phyloP scores from a whole-genome alignment of 2,329 filamentous ascomycete species.

The Arachnomyces sp. region DNA sequence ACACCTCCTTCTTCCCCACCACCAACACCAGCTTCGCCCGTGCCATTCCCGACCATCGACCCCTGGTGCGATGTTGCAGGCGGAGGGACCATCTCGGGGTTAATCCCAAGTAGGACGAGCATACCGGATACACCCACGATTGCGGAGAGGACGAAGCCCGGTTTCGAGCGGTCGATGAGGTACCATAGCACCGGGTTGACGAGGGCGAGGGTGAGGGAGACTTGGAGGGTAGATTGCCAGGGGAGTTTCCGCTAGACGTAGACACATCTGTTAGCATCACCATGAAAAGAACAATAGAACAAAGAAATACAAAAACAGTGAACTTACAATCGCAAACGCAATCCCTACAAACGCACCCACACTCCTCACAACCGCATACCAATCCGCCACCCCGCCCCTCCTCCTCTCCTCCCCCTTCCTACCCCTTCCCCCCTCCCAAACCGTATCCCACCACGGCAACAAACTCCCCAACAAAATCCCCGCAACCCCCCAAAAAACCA shows the following conservation, averaged over 20 bases:
- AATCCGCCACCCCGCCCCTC: conserved; percentile 50
- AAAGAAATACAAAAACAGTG: conserved; percentile 1
- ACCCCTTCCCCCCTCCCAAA: conserved; percentile 50
- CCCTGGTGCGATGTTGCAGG: conserved; percentile 42
- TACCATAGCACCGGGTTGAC: conserved; percentile 95
- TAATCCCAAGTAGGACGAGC: conserved; percentile 61
- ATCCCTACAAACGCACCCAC: conserved; percentile 65
- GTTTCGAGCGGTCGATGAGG: conserved; percentile 78
- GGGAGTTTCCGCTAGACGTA: conserved; percentile 65
- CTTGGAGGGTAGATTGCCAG: conserved; percentile 92
- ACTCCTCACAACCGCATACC: conserved; percentile 63
- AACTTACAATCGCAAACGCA: conserved; percentile 71
- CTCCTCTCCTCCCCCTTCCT: conserved; percentile 19
- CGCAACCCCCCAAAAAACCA: conserved; percentile 71
- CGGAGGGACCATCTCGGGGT: conserved; percentile 67
- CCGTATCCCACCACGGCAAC: conserved; percentile 72
- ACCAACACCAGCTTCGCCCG: conserved; percentile 7
- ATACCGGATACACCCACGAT: conserved; percentile 68
- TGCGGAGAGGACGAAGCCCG: conserved; percentile 72
- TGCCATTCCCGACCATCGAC: conserved; percentile 23
- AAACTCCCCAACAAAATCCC: conserved; percentile 70
- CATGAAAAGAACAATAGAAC: conserved; percentile 3
- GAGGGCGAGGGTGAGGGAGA: conserved; percentile 78
- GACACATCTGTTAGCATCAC: conserved; percentile 14
- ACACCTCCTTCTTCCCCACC: no score